Evolutionary conservation across 352 stramenopile genomes (phyloP).

Genomic region (Phytopythium boreale): DNA sequence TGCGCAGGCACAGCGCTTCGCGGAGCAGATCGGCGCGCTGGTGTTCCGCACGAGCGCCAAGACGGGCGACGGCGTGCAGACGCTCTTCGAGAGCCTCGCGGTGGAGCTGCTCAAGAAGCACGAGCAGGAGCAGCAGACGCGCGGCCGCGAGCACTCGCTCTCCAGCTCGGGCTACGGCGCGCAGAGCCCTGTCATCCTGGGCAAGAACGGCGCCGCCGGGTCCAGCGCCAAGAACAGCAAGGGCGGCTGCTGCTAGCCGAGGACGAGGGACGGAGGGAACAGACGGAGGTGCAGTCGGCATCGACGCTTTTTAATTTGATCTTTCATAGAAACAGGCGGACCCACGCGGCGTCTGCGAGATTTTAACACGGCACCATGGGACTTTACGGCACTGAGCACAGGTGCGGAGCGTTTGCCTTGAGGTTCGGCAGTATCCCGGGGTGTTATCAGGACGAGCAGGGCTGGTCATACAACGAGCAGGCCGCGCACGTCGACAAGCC

Average conservation of each 20-base stretch:
- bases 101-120: conserved; percentile 75
- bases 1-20: conserved; percentile 63
- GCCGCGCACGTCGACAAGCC: too few relatives aligned
- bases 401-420: too few relatives aligned
- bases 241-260: conserved; percentile 30
- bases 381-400: too few relatives aligned
- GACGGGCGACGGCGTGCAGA: conserved; percentile 71
- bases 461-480: too few relatives aligned
- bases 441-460: too few relatives aligned
- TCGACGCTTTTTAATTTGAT: not conserved
- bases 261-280: not conserved
- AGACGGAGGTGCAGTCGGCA: too few relatives aligned
- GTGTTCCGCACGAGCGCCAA: conserved; percentile 83
- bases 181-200: conserved; percentile 35
- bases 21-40: conserved; percentile 75
- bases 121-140: conserved; percentile 51
- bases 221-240: conserved; percentile 25
- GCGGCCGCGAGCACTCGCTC: conserved; percentile 42
- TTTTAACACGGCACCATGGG: not conserved
- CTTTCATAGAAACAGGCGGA: not conserved
- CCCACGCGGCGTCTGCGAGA: not conserved
- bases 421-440: too few relatives aligned
- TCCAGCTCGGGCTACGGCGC: conserved; percentile 23
- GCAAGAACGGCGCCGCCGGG: conserved; percentile 15
- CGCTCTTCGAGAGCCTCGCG: conserved; percentile 72